These are phyloP conservation scores for Cutaneotrichosporon mucoides DNA, from an alignment of 1,284 basidiomycete genomes.

Conservation along the genomic window DNA sequence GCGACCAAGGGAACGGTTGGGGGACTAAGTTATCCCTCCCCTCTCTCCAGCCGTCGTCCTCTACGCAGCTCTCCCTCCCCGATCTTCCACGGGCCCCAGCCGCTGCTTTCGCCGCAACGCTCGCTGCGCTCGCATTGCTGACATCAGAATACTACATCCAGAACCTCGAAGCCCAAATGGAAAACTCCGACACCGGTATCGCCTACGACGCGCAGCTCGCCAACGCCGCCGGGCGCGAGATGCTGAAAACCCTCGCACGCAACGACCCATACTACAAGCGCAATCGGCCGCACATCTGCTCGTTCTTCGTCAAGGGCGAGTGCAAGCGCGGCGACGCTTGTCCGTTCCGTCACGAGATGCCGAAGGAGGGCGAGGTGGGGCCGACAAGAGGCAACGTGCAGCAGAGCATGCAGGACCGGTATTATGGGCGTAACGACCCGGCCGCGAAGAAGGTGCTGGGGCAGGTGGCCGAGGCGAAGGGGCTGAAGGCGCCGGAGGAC, in stretches of 20 bases:
- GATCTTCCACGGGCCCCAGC: no score
- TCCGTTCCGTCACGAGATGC: constrained; percentile 90
- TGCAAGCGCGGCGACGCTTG: constrained; percentile 88
- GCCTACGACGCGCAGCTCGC: constrained; percentile 63
- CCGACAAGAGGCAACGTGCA: constrained; percentile 58
- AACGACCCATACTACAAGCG: constrained; percentile 96
- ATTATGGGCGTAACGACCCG: constrained; percentile 83
- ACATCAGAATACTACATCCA: constrained; percentile 85
- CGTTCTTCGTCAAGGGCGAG: constrained; percentile 92
- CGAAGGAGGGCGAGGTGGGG: constrained; percentile 57
- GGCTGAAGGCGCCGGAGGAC: constrained; percentile 86
- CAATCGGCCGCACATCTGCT: constrained; percentile 89
- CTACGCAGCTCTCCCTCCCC: no score
- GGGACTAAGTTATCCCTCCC: no score
- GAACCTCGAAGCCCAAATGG: constrained; percentile 78
- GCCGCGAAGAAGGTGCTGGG: constrained; percentile 83
- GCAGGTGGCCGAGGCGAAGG: constrained; percentile 67
- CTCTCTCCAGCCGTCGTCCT: no score
- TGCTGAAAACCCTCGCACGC: constrained; percentile 88
- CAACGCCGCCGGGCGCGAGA: constrained; percentile 80
- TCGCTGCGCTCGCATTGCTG: neutral
- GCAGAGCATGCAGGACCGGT: constrained; percentile 88
- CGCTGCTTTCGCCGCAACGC: no score
- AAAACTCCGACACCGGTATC: constrained; percentile 40
- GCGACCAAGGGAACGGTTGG: no score